Base-by-base conservation (phyloP, 345 rosid species). In the Linum lewisii region DNA sequence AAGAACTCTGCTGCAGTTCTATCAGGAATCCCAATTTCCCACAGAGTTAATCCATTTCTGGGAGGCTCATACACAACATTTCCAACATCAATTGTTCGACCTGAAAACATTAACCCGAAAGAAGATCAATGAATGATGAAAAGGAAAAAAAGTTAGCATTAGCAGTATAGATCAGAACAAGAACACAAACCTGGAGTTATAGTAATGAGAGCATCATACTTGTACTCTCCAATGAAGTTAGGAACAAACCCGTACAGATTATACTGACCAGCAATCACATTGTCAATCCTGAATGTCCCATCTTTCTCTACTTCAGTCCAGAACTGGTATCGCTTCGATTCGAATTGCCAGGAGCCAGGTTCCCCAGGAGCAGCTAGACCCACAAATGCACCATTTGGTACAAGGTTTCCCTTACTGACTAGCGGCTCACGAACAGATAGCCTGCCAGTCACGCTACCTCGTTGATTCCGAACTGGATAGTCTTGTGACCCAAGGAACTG, bases 201-300 rank as follows among this genome's bases (percentile, higher is more conserved):
- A 5, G 47, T 63, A 42, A 69, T 42, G 24, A 13, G 34, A 51
- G 14, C 54, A 25, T 69, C 72, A 26, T 24, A 53, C 1, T 49
- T 21, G 54, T 63, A 69, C 58, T 69, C 72, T 8, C 72, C 72
- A 58, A 69, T 58, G 63, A 63, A 63, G 11, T 67, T 67, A 57
- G 72, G 72, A 44, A 69, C 72, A 67, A 67, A 69, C 0, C 67
- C 72, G 52, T 69, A 69, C 24, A 69, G 55, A 53, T 69, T 63
- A 44, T 63, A 69, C 16, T 63, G 60, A 6, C 72, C 67, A 2
- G 60, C 42, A 23, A 66, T 29, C 24, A 63, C 45, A 21, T 63
- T 26, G 11, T 58, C 58, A 51, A 69, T 63, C 21, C 60, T 51
- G 23, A 69, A 69, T 7, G 50, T 51, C 38, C 73, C 73, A 16